Evolutionary conservation across 495 filamentous ascomycete species (phyloP).

Genomic region (Poronia punctata): DNA sequence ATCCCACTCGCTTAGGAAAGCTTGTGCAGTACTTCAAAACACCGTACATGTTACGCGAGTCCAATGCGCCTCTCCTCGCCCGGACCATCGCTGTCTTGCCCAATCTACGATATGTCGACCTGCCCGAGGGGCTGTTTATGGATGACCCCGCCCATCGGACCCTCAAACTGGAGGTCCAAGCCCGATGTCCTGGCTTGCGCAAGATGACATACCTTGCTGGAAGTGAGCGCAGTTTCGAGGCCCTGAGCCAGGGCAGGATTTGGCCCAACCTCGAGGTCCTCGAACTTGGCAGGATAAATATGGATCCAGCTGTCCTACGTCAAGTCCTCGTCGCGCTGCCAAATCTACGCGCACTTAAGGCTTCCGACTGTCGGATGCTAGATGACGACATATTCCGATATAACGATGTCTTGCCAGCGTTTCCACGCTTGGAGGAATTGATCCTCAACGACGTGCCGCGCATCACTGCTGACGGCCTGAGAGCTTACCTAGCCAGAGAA

Average conservation of each 20-base stretch:
- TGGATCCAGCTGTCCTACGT: conserved; percentile 67
- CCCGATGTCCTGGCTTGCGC: conserved; percentile 71
- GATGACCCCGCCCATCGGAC: conserved; percentile 69
- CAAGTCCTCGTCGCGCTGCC: conserved; percentile 60
- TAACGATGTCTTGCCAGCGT: conserved; percentile 53
- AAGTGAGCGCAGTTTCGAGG: conserved; percentile 68
- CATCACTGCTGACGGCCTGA: conserved; percentile 64
- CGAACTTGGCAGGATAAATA: conserved; percentile 62
- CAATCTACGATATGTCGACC: conserved; percentile 81
- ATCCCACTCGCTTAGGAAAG: conserved; percentile 52
- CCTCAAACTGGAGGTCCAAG: conserved; percentile 75
- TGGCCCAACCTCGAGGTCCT: conserved; percentile 79
- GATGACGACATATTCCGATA: conserved; percentile 65
- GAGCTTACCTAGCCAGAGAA: conserved; percentile 47
- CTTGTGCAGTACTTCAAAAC: conserved; percentile 74
- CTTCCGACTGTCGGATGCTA: conserved; percentile 60
- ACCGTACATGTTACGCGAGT: conserved; percentile 95
- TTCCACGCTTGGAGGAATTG: conserved; percentile 64
- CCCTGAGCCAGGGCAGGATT: conserved; percentile 53
- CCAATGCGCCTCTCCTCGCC: conserved; percentile 75
- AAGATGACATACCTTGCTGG: conserved; percentile 82
- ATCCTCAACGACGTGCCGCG: conserved; percentile 59
- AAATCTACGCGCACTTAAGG: conserved; percentile 61
- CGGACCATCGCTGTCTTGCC: conserved; percentile 79
- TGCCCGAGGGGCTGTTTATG: conserved; percentile 78